Evolutionary conservation across 768 basidiomycete species (phyloP).

Genomic region (Lactifluus hygrophoroides): DNA sequence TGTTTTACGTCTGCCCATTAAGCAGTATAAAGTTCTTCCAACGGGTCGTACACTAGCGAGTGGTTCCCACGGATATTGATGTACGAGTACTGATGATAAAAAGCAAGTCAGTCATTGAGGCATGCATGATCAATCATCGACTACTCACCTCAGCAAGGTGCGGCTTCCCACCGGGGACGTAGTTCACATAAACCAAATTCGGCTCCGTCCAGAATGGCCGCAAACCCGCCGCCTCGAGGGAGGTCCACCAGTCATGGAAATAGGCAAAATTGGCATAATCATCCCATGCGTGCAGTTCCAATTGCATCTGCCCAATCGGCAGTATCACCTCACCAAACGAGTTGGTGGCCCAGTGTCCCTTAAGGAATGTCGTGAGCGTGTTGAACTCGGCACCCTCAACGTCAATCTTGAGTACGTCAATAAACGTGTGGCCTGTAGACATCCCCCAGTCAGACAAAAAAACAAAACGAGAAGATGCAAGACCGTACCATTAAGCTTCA

Average conservation of each 20-base stretch:
- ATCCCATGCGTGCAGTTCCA: slow-evolving; percentile 50
- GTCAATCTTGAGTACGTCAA: slow-evolving; percentile 68
- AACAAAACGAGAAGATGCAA: background rate
- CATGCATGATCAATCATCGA: background rate
- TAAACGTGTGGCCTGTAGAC: slow-evolving; percentile 46
- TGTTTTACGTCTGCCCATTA: background rate
- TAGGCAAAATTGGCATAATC: slow-evolving; percentile 36
- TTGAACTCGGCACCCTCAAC: slow-evolving; percentile 64
- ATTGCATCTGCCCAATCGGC: slow-evolving; percentile 64
- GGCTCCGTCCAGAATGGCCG: slow-evolving; percentile 66
- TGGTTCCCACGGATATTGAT: slow-evolving; percentile 37
- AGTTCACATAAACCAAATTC: slow-evolving; percentile 40
- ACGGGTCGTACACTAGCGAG: background rate
- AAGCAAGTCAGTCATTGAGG: background rate
- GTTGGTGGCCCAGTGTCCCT: slow-evolving; percentile 26
- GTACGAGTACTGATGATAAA: slow-evolving; percentile 40
- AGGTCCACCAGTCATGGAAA: slow-evolving; percentile 63
- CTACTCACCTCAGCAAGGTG: slow-evolving; percentile 33
- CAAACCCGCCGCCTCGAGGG: slow-evolving; percentile 58
- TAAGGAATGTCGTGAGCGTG: slow-evolving; percentile 40
- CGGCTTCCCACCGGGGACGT: slow-evolving; percentile 31
- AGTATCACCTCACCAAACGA: slow-evolving; percentile 22
- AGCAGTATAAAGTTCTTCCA: background rate
- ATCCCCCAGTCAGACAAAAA: background rate
- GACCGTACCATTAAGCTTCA: slow-evolving; percentile 50